Evolutionary conservation across 2,329 filamentous ascomycete species (phyloP).

Genomic region (Chaetomium strumarium): DNA sequence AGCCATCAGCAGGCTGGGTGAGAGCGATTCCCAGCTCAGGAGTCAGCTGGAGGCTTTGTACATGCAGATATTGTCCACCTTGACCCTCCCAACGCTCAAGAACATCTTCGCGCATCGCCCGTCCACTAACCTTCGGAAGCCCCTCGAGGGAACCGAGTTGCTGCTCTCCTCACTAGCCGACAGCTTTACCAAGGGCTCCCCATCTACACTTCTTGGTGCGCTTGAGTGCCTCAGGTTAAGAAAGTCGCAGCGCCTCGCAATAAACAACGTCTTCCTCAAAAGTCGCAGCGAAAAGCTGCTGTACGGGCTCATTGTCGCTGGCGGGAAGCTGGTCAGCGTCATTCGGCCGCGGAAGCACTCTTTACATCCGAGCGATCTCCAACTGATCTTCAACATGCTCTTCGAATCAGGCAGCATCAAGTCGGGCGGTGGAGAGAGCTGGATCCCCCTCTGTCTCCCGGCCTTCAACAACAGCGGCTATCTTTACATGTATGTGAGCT

Average conservation of each 20-base stretch:
- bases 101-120: slow-evolving; percentile 85
- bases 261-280: slow-evolving; percentile 83
- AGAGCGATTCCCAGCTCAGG: slow-evolving; percentile 83
- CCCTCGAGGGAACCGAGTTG: slow-evolving; percentile 84
- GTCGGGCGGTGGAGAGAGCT: slow-evolving; percentile 86
- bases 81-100: slow-evolving; percentile 81
- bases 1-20: slow-evolving; percentile 84
- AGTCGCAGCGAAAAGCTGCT: slow-evolving; percentile 71
- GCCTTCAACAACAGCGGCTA: slow-evolving; percentile 97
- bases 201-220: slow-evolving; percentile 80
- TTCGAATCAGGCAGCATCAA: slow-evolving; percentile 93
- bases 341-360: slow-evolving; percentile 92
- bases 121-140: slow-evolving; percentile 87
- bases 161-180: slow-evolving; percentile 88
- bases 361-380: slow-evolving; percentile 88
- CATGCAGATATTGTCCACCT: slow-evolving; percentile 94
- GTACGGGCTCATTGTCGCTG: slow-evolving; percentile 89
- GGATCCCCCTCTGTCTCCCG: slow-evolving; percentile 92
- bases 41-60: slow-evolving; percentile 89
- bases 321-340: slow-evolving; percentile 88
- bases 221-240: slow-evolving; percentile 89
- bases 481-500: slow-evolving; percentile 98
- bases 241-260: slow-evolving; percentile 76
- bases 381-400: slow-evolving; percentile 98
- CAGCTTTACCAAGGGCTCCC: slow-evolving; percentile 88